Evolutionary conservation across 192 early-diverging fungal genomes (phyloP).

Genomic region (Geranomyces michiganensis): DNA sequence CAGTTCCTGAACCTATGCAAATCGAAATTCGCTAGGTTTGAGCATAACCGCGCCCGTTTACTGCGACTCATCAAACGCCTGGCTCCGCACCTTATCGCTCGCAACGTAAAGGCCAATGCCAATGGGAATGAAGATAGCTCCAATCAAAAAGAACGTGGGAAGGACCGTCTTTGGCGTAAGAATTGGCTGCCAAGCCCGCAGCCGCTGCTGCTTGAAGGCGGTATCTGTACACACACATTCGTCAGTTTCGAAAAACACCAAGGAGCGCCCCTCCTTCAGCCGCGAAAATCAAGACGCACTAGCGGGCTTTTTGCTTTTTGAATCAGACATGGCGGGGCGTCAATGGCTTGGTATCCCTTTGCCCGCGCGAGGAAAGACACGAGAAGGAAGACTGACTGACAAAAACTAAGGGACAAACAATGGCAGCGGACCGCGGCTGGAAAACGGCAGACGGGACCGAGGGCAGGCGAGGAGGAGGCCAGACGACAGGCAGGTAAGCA

Average conservation of each 20-base stretch:
- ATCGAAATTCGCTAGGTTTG: not conserved
- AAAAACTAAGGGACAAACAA: no score
- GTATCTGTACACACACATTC: not conserved
- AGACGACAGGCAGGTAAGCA: no score
- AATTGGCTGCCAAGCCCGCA: slow-evolving; percentile 99
- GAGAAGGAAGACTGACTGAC: not conserved
- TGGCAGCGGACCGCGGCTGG: no score
- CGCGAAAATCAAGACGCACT: not conserved
- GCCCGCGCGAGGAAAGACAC: not conserved
- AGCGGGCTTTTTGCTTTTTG: slow-evolving; percentile 4
- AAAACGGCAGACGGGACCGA: no score
- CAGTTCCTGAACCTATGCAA: slow-evolving; percentile 74
- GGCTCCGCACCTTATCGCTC: not conserved
- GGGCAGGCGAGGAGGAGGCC: no score
- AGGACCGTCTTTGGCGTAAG: slow-evolving; percentile 98
- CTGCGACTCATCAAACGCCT: not conserved
- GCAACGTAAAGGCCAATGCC: slow-evolving; percentile 78
- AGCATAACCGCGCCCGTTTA: not conserved
- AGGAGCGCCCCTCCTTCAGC: not conserved
- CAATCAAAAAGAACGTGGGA: slow-evolving; percentile 92
- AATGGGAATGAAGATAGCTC: slow-evolving; percentile 93
- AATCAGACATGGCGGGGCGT: not conserved
- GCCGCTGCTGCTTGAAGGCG: slow-evolving; percentile 87
- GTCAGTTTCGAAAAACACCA: not conserved
- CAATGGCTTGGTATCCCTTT: not conserved